A percentile compares a stretch with the other conserved stretches of the same genome.
phyloP scores from a whole-genome alignment of 2,329 filamentous ascomycete species.

The Camillea tinctor region DNA sequence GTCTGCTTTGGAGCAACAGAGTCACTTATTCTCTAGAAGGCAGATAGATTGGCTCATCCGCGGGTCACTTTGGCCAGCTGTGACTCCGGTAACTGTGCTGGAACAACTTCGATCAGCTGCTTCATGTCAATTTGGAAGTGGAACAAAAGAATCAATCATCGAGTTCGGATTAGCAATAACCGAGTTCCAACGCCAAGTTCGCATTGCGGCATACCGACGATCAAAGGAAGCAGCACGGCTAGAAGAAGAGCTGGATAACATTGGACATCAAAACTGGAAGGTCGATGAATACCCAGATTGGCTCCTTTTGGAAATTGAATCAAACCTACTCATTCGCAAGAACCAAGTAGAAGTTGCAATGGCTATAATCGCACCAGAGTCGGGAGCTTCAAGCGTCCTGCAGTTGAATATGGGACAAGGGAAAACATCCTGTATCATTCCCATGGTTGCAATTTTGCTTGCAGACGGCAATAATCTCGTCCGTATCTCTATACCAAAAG shows the following conservation, averaged over 20 bases:
- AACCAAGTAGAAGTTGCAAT: constrained; percentile 62
- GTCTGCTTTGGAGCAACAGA: constrained; percentile 8
- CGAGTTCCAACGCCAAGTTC: constrained; percentile 42
- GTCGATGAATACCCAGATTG: constrained; percentile 57
- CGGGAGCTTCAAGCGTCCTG: constrained; percentile 55
- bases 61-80: constrained; percentile 45
- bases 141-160: constrained; percentile 41
- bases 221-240: constrained; percentile 15
- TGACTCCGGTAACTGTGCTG: constrained; percentile 43
- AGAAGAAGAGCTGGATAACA: constrained; percentile 44
- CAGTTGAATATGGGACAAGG: constrained; percentile 69
- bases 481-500: constrained; percentile 55
- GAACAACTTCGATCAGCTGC: constrained; percentile 43
- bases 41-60: constrained; percentile 41
- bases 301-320: constrained; percentile 66
- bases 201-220: constrained; percentile 37
- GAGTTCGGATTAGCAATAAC: constrained; percentile 44
- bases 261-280: constrained; percentile 57
- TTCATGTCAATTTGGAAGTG: constrained; percentile 28
- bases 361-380: constrained; percentile 56
- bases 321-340: constrained; percentile 59
- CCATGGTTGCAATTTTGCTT: constrained; percentile 47
- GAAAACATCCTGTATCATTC: constrained; percentile 57
- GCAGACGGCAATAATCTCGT: constrained; percentile 47
- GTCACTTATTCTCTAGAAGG: constrained; percentile 2